Evolutionary conservation across 2,329 filamentous ascomycete species (phyloP), one percentile per base, ranked within the genome.

Genomic region (Albophoma yamanashiensis): DNA sequence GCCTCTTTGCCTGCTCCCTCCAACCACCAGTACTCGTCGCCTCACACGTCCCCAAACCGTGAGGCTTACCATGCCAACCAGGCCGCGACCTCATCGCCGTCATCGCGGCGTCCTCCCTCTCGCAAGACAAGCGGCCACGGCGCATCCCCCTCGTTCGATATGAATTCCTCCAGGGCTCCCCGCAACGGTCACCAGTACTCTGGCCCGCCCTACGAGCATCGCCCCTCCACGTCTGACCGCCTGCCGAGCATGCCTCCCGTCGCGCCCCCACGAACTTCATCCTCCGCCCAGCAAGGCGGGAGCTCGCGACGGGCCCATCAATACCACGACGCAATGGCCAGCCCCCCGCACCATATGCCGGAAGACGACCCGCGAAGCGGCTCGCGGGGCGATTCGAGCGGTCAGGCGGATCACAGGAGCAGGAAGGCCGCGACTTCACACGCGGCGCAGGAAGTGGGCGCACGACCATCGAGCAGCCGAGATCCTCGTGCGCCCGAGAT

Each of bases 211-310:
- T 67, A 74, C 61, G 75, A 82, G 55, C 75, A 79, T 53, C 71
- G 77, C 45, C 72, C 76, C 36, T 67, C 77, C 25, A 68, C 76
- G 60, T 76, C 79, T 63, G 80, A 82, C 67, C 78, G 80, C 68
- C 77, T 79, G 75, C 82, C 76, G 74, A 83, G 79, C 74, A 85
- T 82, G 76, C 85, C 89, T 58, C 88, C 89, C 31, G 81, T 90
- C 66, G 87, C 89, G 59, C 92, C 89, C 56, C 89, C 90, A 42
- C 85, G 92, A 69, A 92, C 89, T 9, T 95, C 92, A 17, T 94
- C 91, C 53, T 94, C 91, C 52, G 88, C 85, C 64, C 73, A 76
- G 63, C 74, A 76, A 63, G 66, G 69, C 65, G 70, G 76, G 20
- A 75, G 69, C 64, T 75, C 80, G 36, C 74, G 80, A 59, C 76